These are phyloP conservation scores for Pouteria glomerata DNA, from an alignment of 148 eudicot genomes.

Conservation along the genomic window DNA sequence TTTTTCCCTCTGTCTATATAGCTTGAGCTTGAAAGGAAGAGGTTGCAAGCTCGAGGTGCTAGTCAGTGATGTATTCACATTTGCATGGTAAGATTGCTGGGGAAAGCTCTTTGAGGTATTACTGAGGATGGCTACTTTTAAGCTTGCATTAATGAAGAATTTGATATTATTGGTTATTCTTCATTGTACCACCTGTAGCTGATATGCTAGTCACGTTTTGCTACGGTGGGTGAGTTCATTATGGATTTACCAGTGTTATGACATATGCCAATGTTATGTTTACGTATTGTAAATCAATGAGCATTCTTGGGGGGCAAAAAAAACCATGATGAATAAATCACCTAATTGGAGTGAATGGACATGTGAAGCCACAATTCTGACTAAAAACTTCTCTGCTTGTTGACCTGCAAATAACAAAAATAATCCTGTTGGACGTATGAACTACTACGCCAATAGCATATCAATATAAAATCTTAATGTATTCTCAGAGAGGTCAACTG, in stretches of 20 bases:
- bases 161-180: not conserved
- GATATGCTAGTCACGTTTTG: not conserved
- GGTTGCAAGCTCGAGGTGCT: conserved; percentile 52
- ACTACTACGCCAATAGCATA: not conserved
- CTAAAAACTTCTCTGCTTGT: not conserved
- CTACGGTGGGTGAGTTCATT: not conserved
- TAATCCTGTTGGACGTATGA: not conserved
- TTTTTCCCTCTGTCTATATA: conserved; percentile 14
- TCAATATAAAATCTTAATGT: not conserved
- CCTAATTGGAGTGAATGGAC: not conserved
- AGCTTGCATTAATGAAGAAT: not conserved
- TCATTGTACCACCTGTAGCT: not conserved
- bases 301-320: not conserved
- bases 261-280: not conserved
- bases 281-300: not conserved
- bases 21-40: conserved; percentile 82
- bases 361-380: not conserved
- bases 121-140: not conserved
- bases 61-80: conserved; percentile 28
- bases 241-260: not conserved
- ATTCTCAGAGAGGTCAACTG: not conserved
- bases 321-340: not conserved
- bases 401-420: not conserved
- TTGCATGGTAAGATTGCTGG: not conserved
- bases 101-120: conserved; percentile 5